These are phyloP conservation scores for Candida saitoana DNA, from an alignment of 805 yeast genomes.

Conservation along the genomic window DNA sequence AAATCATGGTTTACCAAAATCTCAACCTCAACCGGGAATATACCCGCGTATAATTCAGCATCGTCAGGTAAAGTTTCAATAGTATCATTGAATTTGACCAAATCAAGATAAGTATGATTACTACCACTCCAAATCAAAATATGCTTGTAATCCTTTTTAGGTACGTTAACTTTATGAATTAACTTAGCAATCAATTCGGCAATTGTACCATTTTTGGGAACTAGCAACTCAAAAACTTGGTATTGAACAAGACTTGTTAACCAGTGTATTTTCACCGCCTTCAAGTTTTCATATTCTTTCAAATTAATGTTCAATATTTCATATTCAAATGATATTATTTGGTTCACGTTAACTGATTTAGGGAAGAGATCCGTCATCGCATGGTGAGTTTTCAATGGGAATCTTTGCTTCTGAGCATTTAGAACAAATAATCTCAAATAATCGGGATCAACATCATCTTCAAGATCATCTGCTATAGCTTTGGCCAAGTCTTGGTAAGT, in stretches of 20 bases:
- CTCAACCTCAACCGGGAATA: conserved; percentile 41
- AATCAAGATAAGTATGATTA: conserved; percentile 35
- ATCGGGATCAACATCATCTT: conserved; percentile 47
- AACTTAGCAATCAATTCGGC: conserved; percentile 50
- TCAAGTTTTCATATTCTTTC: conserved; percentile 73
- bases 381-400: conserved; percentile 38
- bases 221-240: conserved; percentile 62
- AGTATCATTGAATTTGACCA: conserved; percentile 32
- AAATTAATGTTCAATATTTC: conserved; percentile 74
- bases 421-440: conserved; percentile 64
- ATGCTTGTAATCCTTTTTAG: conserved; percentile 42
- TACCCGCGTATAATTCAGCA: conserved; percentile 37
- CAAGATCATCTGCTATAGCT: conserved; percentile 53
- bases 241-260: conserved; percentile 65
- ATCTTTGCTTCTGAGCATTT: conserved; percentile 52
- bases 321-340: conserved; percentile 53
- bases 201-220: conserved; percentile 60
- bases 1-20: conserved; percentile 34
- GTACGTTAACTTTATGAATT: conserved; percentile 49
- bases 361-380: conserved; percentile 40
- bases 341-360: conserved; percentile 42
- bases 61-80: conserved; percentile 32
- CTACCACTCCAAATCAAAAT: conserved; percentile 57
- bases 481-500: conserved; percentile 56
- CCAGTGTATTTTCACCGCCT: conserved; percentile 64